Evolutionary conservation across 345 rosid genomes (phyloP).

Genomic region (Eucalyptus fibrosa): DNA sequence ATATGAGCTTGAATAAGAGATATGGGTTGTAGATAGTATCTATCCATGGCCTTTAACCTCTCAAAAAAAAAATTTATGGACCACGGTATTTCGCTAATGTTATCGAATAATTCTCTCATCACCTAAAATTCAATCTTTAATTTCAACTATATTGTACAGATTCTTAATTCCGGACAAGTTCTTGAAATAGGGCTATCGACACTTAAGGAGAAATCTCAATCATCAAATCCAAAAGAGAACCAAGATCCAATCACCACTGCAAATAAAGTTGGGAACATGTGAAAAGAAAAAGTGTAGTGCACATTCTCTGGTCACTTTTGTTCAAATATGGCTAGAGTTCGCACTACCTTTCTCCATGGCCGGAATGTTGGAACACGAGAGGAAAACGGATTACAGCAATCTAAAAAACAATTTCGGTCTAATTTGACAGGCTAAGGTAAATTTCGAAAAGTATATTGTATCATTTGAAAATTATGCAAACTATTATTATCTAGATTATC

Average conservation of each 20-base stretch:
- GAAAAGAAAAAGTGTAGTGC: background rate
- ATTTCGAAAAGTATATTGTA: background rate
- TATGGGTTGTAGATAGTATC: slow-evolving; percentile 2
- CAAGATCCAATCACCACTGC: background rate
- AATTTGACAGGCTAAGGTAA: background rate
- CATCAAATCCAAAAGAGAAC: background rate
- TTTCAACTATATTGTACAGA: slow-evolving; percentile 4
- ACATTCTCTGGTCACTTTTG: background rate
- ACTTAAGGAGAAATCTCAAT: background rate
- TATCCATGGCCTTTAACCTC: slow-evolving; percentile 28
- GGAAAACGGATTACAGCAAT: no score
- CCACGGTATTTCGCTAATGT: slow-evolving; percentile 4
- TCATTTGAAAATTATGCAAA: background rate
- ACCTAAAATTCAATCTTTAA: background rate
- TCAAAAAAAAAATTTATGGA: slow-evolving; percentile 1
- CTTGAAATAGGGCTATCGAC: background rate
- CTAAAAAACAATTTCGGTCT: background rate
- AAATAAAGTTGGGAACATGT: background rate
- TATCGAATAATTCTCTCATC: background rate
- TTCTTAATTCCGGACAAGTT: background rate
- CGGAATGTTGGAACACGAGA: background rate
- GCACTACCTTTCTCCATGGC: background rate
- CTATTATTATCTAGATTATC: background rate
- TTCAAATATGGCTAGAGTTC: background rate
- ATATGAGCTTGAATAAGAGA: background rate